Evolutionary conservation across 441 rosid genomes (phyloP).

Genomic region (Adansonia rubrostipa): DNA sequence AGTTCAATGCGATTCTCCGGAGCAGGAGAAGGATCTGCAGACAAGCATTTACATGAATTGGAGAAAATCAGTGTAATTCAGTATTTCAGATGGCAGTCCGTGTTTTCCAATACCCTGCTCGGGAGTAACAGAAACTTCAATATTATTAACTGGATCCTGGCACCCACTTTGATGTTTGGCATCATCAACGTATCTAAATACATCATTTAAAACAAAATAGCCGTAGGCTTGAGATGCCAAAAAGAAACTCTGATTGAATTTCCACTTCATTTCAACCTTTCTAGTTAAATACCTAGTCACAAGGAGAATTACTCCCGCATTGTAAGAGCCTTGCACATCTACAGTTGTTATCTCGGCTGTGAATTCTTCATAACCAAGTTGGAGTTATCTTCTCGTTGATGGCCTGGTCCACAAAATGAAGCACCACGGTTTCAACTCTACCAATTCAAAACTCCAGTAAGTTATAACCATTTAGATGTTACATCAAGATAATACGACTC

Average conservation of each 20-base stretch:
- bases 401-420: conserved; percentile 51
- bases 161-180: conserved; percentile 34
- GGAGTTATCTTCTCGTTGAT: conserved; percentile 72
- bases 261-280: conserved; percentile 45
- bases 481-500: background rate
- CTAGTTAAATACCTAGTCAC: conserved; percentile 80
- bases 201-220: conserved; percentile 86
- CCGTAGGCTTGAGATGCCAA: conserved; percentile 94
- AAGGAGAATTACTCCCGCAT: conserved; percentile 69
- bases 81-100: conserved; percentile 8
- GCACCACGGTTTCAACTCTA: conserved; percentile 23
- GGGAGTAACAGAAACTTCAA: conserved; percentile 38
- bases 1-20: conserved; percentile 44
- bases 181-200: conserved; percentile 68
- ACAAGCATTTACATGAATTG: conserved; percentile 22
- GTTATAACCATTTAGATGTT: background rate
- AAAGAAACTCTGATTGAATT: conserved; percentile 85
- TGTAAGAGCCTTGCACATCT: conserved; percentile 42
- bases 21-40: conserved; percentile 35
- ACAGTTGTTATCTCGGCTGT: conserved; percentile 62
- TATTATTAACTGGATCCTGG: conserved; percentile 30
- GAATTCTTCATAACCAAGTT: conserved; percentile 53
- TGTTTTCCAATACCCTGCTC: conserved; percentile 49
- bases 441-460: conserved; percentile 1
- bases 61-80: background rate